Evolutionary conservation across 164 flowering plant genomes (phyloP), one percentile per base, ranked within the genome.

Genomic region (Piper betle): DNA sequence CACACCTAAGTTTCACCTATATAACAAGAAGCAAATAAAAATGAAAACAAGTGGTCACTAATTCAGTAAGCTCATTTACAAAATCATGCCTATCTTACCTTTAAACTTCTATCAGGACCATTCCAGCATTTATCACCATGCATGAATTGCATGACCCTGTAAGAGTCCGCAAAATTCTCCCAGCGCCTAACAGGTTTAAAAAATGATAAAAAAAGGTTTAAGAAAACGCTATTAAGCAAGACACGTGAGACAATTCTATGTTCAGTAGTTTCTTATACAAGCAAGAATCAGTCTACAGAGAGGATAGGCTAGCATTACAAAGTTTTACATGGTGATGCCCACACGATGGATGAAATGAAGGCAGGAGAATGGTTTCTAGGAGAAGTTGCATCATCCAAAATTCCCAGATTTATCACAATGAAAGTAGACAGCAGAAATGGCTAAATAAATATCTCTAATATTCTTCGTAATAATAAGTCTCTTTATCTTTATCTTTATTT

Each of bases 101-200:
- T 93, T 66, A 93, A 58, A 71, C 95, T 93, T 81, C 99, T 85
- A 66, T 86, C 93, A 58, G 97, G 99, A 6, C 99, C 99, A 75
- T 88, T 93, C 99, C 99, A 93, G 77, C 99, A 93, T 63, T 62
- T 83, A 59, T 90, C 96, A 15, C 99, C 99, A 76, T 76, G 75
- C 65, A 87, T 76, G 67, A 90, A 93, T 43, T 72, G 54, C 95
- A 93, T 85, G 60, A 60, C 58, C 65, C 70, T 72, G 73, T 85
- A 88, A 1, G 89, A 82, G 33, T 90, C 88, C 67, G 85, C 97
- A 65, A 90, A 88, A 72, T 93, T 93, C 37, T 90, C 96, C 97
- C 97, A 93, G 15, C 62, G 72, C 80, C 99, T 93, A 65, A 62
- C 10, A 61, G 52, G 61, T 64, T 8, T 59, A 62, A 40, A 25